Conservation (phyloP, 1,284 basidiomycete genomes). For the Grifola frondosa region DNA sequence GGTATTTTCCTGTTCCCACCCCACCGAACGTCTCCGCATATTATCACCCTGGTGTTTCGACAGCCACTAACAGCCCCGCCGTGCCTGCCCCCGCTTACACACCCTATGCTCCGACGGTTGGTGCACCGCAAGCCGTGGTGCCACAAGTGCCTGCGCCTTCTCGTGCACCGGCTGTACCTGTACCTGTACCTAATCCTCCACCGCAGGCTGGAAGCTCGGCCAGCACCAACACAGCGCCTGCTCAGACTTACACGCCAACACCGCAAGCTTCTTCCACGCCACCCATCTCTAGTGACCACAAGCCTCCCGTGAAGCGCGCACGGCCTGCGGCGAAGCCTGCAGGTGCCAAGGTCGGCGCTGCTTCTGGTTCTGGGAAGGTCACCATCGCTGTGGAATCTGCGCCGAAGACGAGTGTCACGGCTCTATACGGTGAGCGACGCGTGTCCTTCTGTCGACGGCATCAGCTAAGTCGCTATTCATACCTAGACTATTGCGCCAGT, state of each 20-base stretch:
- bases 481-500: constrained; percentile 35
- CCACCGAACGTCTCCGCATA: constrained; percentile 1
- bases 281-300: background rate
- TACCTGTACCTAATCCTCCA: background rate
- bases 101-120: too few species aligned
- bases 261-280: background rate
- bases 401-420: constrained; percentile 26
- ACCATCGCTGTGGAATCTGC: constrained; percentile 14
- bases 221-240: background rate
- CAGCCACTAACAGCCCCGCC: too few species aligned
- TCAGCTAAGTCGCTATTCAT: background rate
- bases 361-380: constrained; percentile 3
- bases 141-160: background rate
- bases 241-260: background rate
- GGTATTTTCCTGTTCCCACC: background rate
- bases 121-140: too few species aligned
- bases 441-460: background rate
- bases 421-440: constrained; percentile 30
- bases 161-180: background rate
- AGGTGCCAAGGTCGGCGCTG: background rate
- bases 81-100: too few species aligned
- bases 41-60: too few species aligned
- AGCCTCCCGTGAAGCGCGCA: background rate
- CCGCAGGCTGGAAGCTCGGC: background rate
- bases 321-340: constrained; percentile 1